Base-by-base conservation (phyloP, 768 basidiomycete genomes). In the Suillus subalutaceus region DNA sequence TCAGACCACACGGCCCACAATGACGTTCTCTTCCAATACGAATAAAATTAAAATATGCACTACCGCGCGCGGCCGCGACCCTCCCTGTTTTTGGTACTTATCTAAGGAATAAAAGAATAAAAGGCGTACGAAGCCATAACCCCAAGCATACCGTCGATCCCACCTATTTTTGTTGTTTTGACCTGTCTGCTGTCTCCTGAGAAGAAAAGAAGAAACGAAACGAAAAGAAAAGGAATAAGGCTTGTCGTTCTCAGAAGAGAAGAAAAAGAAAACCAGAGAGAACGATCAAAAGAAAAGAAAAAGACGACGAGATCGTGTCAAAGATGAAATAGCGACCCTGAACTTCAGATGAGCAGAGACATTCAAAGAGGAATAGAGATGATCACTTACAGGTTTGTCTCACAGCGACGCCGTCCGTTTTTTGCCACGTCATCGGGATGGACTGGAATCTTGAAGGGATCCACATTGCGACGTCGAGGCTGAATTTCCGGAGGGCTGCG, bases 11-110 rank as follows among this genome's bases (percentile, higher is more conserved):
- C 41, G 26, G 26, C 26, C 26, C 26, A 26, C 26, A 43, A 43
- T 43, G 20, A 20, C 44, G 18, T 44, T 20, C 8, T 46, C 20
- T 20, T n/a, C 20, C 18, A 20, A 46, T n/a, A 46, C 44, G 0
- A 40, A 40, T 40, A 4, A 40, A 40, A 20, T 55, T 55, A 55
- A 32, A 20, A 32, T 56, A 56, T 53, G 52, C 55, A 35, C 16
- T 32, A 20, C 32, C 18, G 55, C 52, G 52, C 50, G 13, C 50
- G 50, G 50, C 50, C 50, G 50, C 50, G 15, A 52, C 50, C 50
- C 50, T 26, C 50, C 55, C 55, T 56, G 10, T 56, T 55, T 56
- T 56, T 12, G 53, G 32, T 56, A 56, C 32, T 55, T 55, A 52
- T 26, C 53, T 32, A 55, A 55, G 53, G 53, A 55, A 55, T 55